Conservation (phyloP, 139 green algal species). For the Tetraselmis chui region DNA sequence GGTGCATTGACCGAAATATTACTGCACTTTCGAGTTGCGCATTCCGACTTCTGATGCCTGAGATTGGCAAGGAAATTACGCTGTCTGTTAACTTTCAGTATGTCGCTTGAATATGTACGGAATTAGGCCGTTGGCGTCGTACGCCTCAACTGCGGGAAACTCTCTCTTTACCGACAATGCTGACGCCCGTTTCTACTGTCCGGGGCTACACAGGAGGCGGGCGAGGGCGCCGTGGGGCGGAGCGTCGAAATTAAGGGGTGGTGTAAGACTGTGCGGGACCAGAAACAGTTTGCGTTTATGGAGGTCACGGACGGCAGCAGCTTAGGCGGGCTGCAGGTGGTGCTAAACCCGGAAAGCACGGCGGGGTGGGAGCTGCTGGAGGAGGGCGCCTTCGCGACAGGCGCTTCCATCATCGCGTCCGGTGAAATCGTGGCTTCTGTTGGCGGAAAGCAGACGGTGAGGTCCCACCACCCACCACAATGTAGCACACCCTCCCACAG, state of each 20-base stretch:
- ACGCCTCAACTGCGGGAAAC: too few relatives aligned
- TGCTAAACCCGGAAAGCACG: conserved; percentile 15
- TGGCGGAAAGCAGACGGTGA: conserved; percentile 27
- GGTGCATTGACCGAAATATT: background rate
- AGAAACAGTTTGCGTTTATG: conserved; percentile 46
- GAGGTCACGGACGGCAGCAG: conserved; percentile 43
- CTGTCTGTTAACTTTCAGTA: too few relatives aligned
- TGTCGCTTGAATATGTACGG: too few relatives aligned
- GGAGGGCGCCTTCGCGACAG: conserved; percentile 27
- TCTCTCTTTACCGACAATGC: too few relatives aligned
- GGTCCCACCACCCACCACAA: too few relatives aligned
- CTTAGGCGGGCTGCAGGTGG: conserved; percentile 31
- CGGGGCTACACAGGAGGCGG: background rate
- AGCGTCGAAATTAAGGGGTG: conserved; percentile 21
- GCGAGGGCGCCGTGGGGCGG: background rate
- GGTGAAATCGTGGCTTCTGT: conserved; percentile 20
- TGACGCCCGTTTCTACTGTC: too few relatives aligned
- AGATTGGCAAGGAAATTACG: too few relatives aligned
- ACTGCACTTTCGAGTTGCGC: too few relatives aligned
- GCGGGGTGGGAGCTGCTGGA: conserved; percentile 28
- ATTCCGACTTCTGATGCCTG: too few relatives aligned
- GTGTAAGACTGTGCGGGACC: conserved; percentile 36
- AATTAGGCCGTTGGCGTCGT: too few relatives aligned
- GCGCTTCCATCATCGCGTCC: conserved; percentile 17
- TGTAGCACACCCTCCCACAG: too few relatives aligned